Base-by-base conservation (phyloP, 805 yeast genomes). In the Barnettozyma sp. region DNA sequence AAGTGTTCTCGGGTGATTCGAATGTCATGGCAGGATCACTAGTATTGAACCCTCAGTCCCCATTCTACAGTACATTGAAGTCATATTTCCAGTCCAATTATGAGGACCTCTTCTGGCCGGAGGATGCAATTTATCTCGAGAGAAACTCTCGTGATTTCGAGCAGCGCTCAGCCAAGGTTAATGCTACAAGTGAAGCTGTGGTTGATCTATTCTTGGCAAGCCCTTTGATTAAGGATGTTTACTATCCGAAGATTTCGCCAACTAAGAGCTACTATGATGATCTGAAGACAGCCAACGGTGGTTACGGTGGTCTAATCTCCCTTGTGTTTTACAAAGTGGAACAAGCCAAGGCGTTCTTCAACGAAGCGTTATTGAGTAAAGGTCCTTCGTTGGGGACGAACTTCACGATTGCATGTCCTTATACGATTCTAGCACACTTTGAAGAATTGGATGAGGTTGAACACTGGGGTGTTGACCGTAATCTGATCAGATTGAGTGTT, bases 21-120 rank as follows among this genome's bases (percentile, higher is more conserved):
- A 87, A 90, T 52, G 97, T 90, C 34, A 83, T 90, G 90, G 96
- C 87, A 1, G 98, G 98, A 3, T 78, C 90, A 10, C 58, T 88
- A 42, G 78, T 86, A 6, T 62, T 92, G 48, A 92, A 90, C 53
- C 82, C 88, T 5, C 50, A 65, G 6, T 70, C 88, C 7, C 60
- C 57, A 27, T 58, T 50, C 43, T 87, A 73, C 61, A 38, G 46
- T 3, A 40, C 35, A 37, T 68, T 84, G 39, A 78, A 78, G 52
- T 39, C 55, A 26, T 69, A 69, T 46, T 65, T 77, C 46, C 50
- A 68, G 38, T 62, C 65, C 7, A 68, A 69, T 30, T 85, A 71
- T 55, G 84, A 77, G 48, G 97, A 90, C 50, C 59, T 68, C 6
- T 70, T 84, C 46, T 92, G 97, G 97, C 84, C 79, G 22, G 95